phyloP scores from a whole-genome alignment of 1,139 yeast species.

The Saccharomycopsis hybrid region DNA sequence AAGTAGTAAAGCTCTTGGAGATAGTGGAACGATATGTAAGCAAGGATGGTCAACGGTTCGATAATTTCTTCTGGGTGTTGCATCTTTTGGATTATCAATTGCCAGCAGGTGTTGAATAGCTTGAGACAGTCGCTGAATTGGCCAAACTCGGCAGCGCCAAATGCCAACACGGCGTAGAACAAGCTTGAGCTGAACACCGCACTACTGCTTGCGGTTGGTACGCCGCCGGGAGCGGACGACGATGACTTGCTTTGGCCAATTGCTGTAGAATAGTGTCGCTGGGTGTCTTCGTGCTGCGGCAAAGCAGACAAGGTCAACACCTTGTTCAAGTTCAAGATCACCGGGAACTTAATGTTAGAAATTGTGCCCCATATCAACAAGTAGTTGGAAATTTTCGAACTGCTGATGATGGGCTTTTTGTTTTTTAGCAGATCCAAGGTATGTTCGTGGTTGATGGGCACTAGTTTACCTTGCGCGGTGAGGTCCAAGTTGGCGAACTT shows the following conservation, averaged over 20 bases:
- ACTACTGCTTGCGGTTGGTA: neutral
- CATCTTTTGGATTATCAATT: slow-evolving; percentile 19
- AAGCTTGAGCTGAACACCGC: slow-evolving; percentile 18
- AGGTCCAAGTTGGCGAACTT: slow-evolving; percentile 22
- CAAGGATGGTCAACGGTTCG: slow-evolving; percentile 23
- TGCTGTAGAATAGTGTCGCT: too few relatives aligned
- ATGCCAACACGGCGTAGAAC: slow-evolving; percentile 23
- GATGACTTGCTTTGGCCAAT: neutral
- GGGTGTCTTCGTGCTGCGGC: too few relatives aligned
- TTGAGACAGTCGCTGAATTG: slow-evolving; percentile 22
- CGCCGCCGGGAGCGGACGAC: neutral
- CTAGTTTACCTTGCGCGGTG: slow-evolving; percentile 10
- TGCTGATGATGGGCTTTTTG: slow-evolving; percentile 10
- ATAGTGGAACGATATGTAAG: slow-evolving; percentile 22
- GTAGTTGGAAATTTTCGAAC: slow-evolving; percentile 21
- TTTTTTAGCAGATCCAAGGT: slow-evolving; percentile 2
- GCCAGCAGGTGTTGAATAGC: slow-evolving; percentile 23
- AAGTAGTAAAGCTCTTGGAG: slow-evolving; percentile 20
- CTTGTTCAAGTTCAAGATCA: slow-evolving; percentile 22
- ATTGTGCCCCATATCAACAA: slow-evolving; percentile 25
- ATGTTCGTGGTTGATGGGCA: slow-evolving; percentile 3
- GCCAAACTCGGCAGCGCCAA: slow-evolving; percentile 24
- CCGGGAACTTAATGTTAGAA: slow-evolving; percentile 22
- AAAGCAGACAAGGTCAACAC: slow-evolving; percentile 16
- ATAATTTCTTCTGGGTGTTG: slow-evolving; percentile 19